Evolutionary conservation across 345 rosid genomes (phyloP), one percentile per base, ranked within the genome.

Genomic region (Aethionema arabicum): DNA sequence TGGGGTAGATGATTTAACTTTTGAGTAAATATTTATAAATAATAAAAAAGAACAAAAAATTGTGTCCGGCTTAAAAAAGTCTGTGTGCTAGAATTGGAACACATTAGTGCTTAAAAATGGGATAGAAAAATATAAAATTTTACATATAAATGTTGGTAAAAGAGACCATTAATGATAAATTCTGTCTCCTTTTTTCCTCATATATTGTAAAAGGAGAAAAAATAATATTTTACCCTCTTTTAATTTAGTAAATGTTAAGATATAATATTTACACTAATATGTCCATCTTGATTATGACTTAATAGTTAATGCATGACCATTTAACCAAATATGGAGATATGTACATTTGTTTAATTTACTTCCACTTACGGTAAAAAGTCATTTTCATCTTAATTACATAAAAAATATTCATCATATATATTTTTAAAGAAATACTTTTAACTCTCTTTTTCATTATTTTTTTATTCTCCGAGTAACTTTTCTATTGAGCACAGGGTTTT

Each of bases 141-240:
- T 55, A 51, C 57, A 32, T 48, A 63, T 55, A 55, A 56, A 43
- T 70, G 69, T 63, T 70, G 68, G 68, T 63, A 66, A 70, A 69
- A 70, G 74, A 48, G 68, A 56, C 74, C 68, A 39, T 48, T 68
- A 62, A 70, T 70, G 59, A 70, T 70, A 56, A 32, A 57, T 63
- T 58, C 56, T 70, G 74, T 62, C 74, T 63, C 64, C 68, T 8
- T 38, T 21, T 39, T 49, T 33, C 3, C 42, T 35, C 61, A 47
- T 30, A 55, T 44, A 52, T 52, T 51, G 41, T 63, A 10, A 10
- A 52, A 68, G 36, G 8, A 31, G 30, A 38, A 35, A 35, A 40
- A 12, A 40, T 11, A 47, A 52, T 45, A 40, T 6, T 45, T 37
- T 38, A 32, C 37, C 41, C 40, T 50, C 49, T 58, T 32, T 50